Base-by-base conservation (phyloP, 306 rosid genomes). In the Dicorynia guianensis region DNA sequence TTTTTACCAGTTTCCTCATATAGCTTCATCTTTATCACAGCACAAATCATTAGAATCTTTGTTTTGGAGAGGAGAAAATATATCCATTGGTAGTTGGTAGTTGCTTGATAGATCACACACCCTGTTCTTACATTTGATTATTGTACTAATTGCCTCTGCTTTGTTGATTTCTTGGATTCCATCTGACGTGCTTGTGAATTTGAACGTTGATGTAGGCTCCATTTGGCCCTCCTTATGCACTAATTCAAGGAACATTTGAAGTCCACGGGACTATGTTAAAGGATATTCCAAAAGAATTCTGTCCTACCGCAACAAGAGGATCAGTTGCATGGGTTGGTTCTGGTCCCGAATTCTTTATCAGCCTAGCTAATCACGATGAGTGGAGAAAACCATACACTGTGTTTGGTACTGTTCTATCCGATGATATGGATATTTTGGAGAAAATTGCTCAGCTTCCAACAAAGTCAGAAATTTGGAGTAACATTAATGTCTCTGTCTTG, bases 261-360 rank as follows among this genome's bases (percentile, higher is more conserved):
- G 81, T 84, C 35, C 33, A 36, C 11, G 88, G 84, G 34, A n/a
- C 73, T 55, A 57, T n/a, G 4, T 81, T 81, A 57, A 72, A 61
- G 53, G 86, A 75, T 65, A 63, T 75, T 72, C 90, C 87, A 18
- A 83, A 53, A 36, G 97, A 87, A 76, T 17, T 74, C 47, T 68
- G 85, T 67, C 85, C 87, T 13, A 8, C 61, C 36, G 72, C 87
- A 71, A 81, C 78, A 59, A 85, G 92, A 87, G 98, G 93, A 35
- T 89, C 96, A 7, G 86, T 93, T 39, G 92, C 92, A 52, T 93
- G 97, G 98, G 88, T 91, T 61, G 89, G 85, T 79, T 87, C 97
- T 5, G 93, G 96, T 54, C 97, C 98, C 5, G 87, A 84, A 47
- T 93, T 93, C 83, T 91, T 93, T 63, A 85, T 91, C 82, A 89